Conservation (phyloP, 306 rosid species). For the Cucurbita moschata region DNA sequence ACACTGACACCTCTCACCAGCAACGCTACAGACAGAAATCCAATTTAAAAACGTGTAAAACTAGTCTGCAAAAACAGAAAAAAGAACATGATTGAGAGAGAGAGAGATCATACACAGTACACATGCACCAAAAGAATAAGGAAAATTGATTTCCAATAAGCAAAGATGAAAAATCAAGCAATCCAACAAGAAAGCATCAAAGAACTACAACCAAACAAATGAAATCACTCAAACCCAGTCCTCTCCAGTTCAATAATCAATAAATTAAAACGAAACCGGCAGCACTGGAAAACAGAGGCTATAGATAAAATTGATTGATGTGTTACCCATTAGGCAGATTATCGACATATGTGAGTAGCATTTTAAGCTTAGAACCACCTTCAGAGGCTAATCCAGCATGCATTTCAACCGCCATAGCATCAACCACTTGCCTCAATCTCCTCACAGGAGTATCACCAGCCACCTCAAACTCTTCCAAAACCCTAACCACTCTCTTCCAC, state of each 20-base stretch:
- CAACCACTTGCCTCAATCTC: constrained; percentile 72
- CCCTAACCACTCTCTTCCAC: constrained; percentile 57
- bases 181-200: neutral
- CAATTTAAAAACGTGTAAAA: neutral
- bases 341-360: constrained; percentile 86
- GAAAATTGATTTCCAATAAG: neutral
- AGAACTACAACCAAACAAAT: neutral
- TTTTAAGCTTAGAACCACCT: constrained; percentile 96
- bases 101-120: neutral
- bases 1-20: neutral
- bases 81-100: neutral
- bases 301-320: neutral
- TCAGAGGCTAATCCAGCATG: constrained; percentile 94
- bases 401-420: constrained; percentile 98
- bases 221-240: neutral
- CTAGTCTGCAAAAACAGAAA: neutral
- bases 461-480: constrained; percentile 57
- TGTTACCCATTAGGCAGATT: constrained; percentile 77
- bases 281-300: neutral
- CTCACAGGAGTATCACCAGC: constrained; percentile 52
- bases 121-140: neutral
- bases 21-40: neutral
- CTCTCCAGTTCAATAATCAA: neutral
- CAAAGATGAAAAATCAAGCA: neutral
- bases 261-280: neutral